Percentiles rank a stretch among this genome's conserved stretches.
These are phyloP conservation scores for Pulicaria dysenterica DNA, from an alignment of 129 eudicot genomes.

Conservation along the genomic window DNA sequence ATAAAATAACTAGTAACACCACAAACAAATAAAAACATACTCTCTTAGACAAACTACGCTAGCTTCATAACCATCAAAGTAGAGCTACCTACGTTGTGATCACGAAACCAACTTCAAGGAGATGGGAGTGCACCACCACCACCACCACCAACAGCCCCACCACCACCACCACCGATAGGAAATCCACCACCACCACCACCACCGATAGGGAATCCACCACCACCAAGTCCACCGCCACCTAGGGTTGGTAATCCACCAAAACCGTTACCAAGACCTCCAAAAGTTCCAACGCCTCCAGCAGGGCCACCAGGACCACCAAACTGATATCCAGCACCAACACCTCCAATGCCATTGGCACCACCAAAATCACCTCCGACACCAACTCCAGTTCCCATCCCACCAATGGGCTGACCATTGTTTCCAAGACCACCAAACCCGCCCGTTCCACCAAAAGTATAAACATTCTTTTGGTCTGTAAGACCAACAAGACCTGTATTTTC, in stretches of 20 bases:
- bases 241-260: slow-evolving; percentile 41
- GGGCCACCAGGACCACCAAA: slow-evolving; percentile 49
- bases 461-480: slow-evolving; percentile 42
- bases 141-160: slow-evolving; percentile 24
- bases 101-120: slow-evolving; percentile 35
- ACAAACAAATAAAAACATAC: slow-evolving; percentile 25
- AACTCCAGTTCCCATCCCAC: slow-evolving; percentile 46
- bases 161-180: slow-evolving; percentile 31
- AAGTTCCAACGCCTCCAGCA: slow-evolving; percentile 42
- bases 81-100: slow-evolving; percentile 18
- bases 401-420: slow-evolving; percentile 43
- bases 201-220: slow-evolving; percentile 34
- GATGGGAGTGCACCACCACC: slow-evolving; percentile 38
- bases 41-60: slow-evolving; percentile 22
- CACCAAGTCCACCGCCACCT: slow-evolving; percentile 45
- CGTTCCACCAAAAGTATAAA: slow-evolving; percentile 41
- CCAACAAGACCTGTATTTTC: slow-evolving; percentile 25
- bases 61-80: neutral
- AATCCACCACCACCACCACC: slow-evolving; percentile 26
- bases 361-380: slow-evolving; percentile 45
- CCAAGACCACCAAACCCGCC: slow-evolving; percentile 46
- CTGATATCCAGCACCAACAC: slow-evolving; percentile 41
- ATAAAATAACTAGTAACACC: slow-evolving; percentile 5
- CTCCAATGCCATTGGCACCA: slow-evolving; percentile 43
- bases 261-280: slow-evolving; percentile 43